phyloP scores from a whole-genome alignment of 2,329 filamentous ascomycete species.

The Gaeumannomyces tritici region DNA sequence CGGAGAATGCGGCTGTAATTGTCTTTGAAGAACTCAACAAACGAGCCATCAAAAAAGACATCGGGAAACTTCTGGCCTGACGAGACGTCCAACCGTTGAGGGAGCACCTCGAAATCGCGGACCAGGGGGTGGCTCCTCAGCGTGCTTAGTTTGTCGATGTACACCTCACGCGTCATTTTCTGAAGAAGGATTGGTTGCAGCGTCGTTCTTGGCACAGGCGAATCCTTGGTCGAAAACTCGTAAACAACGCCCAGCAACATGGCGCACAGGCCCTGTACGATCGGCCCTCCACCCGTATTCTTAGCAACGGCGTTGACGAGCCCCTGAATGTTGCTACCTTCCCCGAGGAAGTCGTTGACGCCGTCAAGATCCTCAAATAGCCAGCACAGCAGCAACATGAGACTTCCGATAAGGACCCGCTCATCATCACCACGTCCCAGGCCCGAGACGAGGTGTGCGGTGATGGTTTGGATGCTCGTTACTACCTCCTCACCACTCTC shows the following conservation, averaged over 20 bases:
- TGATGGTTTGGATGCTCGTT: slow-evolving; percentile 81
- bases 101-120: slow-evolving; percentile 81
- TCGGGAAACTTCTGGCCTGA: slow-evolving; percentile 54
- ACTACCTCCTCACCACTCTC: slow-evolving; percentile 88
- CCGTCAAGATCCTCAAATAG: slow-evolving; percentile 86
- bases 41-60: slow-evolving; percentile 76
- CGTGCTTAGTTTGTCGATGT: slow-evolving; percentile 70
- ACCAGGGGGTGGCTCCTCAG: slow-evolving; percentile 70
- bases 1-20: slow-evolving; percentile 81
- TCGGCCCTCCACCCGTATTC: slow-evolving; percentile 49
- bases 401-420: slow-evolving; percentile 70
- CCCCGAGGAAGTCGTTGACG: slow-evolving; percentile 85
- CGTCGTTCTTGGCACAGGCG: slow-evolving; percentile 72
- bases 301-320: slow-evolving; percentile 65
- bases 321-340: slow-evolving; percentile 86
- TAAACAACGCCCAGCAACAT: slow-evolving; percentile 82
- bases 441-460: slow-evolving; percentile 75
- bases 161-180: slow-evolving; percentile 75
- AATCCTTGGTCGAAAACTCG: slow-evolving; percentile 97
- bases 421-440: slow-evolving; percentile 70
- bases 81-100: slow-evolving; percentile 52
- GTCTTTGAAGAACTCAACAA: slow-evolving; percentile 92
- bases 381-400: slow-evolving; percentile 85
- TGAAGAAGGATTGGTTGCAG: slow-evolving; percentile 70
- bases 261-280: slow-evolving; percentile 75